A percentile compares a stretch with the other conserved stretches of the same genome.
These are phyloP conservation scores for Taphrina populina DNA, from an alignment of 1,139 yeast genomes.

Conservation along the genomic window DNA sequence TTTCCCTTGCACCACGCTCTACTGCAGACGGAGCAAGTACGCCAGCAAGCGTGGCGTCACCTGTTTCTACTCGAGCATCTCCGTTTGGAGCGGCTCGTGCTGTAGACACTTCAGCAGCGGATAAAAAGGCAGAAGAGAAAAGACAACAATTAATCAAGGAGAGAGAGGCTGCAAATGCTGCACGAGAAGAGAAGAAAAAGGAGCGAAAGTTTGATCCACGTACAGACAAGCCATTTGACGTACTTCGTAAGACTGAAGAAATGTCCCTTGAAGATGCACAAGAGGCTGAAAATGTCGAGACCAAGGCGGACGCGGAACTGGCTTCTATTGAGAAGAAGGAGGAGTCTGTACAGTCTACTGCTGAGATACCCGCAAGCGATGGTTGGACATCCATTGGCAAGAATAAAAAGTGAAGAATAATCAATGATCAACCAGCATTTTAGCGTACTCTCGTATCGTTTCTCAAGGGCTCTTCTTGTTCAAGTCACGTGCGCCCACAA, in stretches of 20 bases:
- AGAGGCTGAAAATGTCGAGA: slow-evolving; percentile 30
- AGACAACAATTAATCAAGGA: slow-evolving; percentile 41
- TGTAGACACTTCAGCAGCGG: slow-evolving; percentile 44
- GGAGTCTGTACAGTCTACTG: slow-evolving; percentile 47
- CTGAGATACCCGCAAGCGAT: slow-evolving; percentile 49
- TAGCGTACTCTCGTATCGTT: slow-evolving; percentile 10
- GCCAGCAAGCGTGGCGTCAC: slow-evolving; percentile 38
- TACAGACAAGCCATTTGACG: slow-evolving; percentile 23
- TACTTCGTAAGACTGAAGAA: slow-evolving; percentile 21
- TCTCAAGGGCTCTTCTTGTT: too few species aligned
- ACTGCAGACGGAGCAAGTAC: slow-evolving; percentile 33
- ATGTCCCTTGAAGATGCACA: slow-evolving; percentile 17
- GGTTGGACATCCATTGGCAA: slow-evolving; percentile 70
- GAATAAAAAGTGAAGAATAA: slow-evolving; percentile 37
- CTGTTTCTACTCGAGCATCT: slow-evolving; percentile 40
- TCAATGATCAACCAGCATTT: too few species aligned
- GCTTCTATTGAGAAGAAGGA: slow-evolving; percentile 41
- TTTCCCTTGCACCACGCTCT: slow-evolving; percentile 34
- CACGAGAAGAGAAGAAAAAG: slow-evolving; percentile 37
- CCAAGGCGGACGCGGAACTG: slow-evolving; percentile 36
- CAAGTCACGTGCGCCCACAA: too few species aligned
- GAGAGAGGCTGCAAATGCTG: slow-evolving; percentile 34
- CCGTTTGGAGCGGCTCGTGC: slow-evolving; percentile 49
- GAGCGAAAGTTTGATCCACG: slow-evolving; percentile 13
- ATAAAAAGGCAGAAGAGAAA: slow-evolving; percentile 44